Evolutionary conservation across 2,329 filamentous ascomycete genomes (phyloP), one percentile per base, ranked within the genome.

Genomic region (Fulvia fulva): DNA sequence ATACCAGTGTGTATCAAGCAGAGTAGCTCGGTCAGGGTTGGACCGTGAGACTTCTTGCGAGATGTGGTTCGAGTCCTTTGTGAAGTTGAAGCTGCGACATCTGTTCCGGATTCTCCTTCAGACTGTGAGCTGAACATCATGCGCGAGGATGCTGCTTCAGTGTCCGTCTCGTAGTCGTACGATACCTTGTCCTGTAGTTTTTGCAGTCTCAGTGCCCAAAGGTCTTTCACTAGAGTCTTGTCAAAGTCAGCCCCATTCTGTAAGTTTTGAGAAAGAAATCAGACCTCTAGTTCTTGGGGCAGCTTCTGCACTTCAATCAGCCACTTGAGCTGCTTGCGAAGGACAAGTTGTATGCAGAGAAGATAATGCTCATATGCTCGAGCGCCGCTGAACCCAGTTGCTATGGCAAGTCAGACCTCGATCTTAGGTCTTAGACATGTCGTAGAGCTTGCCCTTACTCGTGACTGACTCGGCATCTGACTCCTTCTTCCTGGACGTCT

Each of bases 241-340:
- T 19, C n/a, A 28, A 16, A 9, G 19, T 26, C 34, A 49, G 45
- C 5, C 51, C 50, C 49, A 43, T 22, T 51, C 32, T 51, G 14
- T 53, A 43, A 34, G 7, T 9, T 14, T 3, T 30, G 11, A 50
- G 22, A 45, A 12, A 47, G 59, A n/a, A 21, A 14, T 41, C 61
- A 50, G 65, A 83, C 86, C 78, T 96, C 91, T 12, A 97, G 79
- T 66, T 96, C 88, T 4, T 78, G 73, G 1, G 87, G 86, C 50
- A 94, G 81, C 0, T 83, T 82, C 70, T 86, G 86, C 5, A 80
- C 77, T 22, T 83, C 77, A 14, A 96, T 78, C 28, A 97, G 78
- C 80, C 87, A 92, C 68, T 83, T 76, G 16, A 90, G 77, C 76
- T 97, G 93, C 69, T 88, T 90, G 71, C 91, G 86, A 26, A 99